A percentile compares a stretch with the other conserved stretches of the same genome.
These are phyloP conservation scores for Sclerotinia sclerotiorum DNA, from an alignment of 2,329 filamentous ascomycete genomes.

Conservation along the genomic window DNA sequence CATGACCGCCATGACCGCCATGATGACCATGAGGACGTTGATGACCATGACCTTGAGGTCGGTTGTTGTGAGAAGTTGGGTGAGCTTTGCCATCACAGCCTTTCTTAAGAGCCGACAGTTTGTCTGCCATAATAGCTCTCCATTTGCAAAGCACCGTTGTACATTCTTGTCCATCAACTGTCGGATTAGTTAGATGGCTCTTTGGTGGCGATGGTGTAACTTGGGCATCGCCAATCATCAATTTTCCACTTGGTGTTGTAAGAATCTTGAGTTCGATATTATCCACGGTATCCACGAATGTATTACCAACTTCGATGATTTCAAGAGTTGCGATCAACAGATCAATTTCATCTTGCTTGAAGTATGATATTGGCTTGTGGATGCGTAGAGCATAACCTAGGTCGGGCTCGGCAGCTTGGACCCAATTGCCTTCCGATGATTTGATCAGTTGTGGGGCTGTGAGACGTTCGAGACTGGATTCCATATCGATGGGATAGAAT, in stretches of 20 bases:
- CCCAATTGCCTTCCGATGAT: conserved; percentile 34
- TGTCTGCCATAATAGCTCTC: conserved; percentile 51
- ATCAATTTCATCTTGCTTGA: conserved; percentile 53
- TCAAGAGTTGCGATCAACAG: conserved; percentile 56
- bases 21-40: conserved; percentile 33
- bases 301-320: conserved; percentile 59
- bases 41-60: conserved; percentile 17
- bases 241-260: conserved; percentile 54
- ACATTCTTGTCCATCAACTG: conserved; percentile 43
- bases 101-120: conserved; percentile 45
- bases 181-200: conserved; percentile 32
- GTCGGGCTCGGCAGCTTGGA: conserved; percentile 34
- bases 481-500: conserved; percentile 52
- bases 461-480: conserved; percentile 44
- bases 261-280: conserved; percentile 61
- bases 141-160: conserved; percentile 55
- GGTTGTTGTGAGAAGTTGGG: conserved; percentile 29
- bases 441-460: conserved; percentile 49
- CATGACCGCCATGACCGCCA: conserved; percentile 32
- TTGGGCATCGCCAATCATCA: conserved; percentile 54
- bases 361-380: conserved; percentile 46
- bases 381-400: conserved; percentile 37
- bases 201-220: conserved; percentile 34
- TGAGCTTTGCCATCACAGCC: conserved; percentile 30
- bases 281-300: conserved; percentile 55